Evolutionary conservation across 1,139 yeast genomes (phyloP), one percentile per base, ranked within the genome.

Genomic region (Protomyces inundatus): DNA sequence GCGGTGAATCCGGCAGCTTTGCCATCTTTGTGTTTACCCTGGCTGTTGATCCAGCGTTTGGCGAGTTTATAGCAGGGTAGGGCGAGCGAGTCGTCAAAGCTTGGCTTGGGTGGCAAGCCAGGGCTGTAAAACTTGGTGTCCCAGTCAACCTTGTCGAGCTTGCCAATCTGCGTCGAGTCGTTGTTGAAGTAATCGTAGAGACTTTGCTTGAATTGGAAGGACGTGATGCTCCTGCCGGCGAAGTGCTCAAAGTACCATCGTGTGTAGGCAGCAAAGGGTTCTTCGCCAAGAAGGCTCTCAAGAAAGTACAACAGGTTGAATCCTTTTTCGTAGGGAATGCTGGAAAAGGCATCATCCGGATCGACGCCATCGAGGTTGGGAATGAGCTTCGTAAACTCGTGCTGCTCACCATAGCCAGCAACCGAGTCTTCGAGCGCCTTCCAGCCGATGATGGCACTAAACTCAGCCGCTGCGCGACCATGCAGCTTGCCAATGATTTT

Each of bases 401-500:
- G 56, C 16, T 77, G 73, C 7, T 76, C 76, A 35, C 85, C 85
- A 85, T 89, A 83, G 39, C 85, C 76, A 60, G 79, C 78, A 68
- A 90, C 82, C 33, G 89, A 77, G 69, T 83, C 83, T 63, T 82
- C 85, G 70, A 90, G 80, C 70, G 86, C 95, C 65, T 84, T 83
- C 96, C 96, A 89, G 55, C 97, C 97, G 70, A 88, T 86, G 68
- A 90, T 85, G 52, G 95, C 90, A 66, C 85, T 80, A 72, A 90
- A 88, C 70, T 89, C 93, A 72, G 97, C 83, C 62, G 83, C 80
- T 32, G 83, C 76, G 70, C 87, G 93, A 51, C 96, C 96, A 71
- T 88, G 88, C 40, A 89, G 75, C 5, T 81, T 83, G 39, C 88
- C 96, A 53, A 85, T 78, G 67, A 90, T 90, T 71, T 96, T 80